Evolutionary conservation across 768 basidiomycete genomes (phyloP), one percentile per base, ranked within the genome.

Genomic region (Boletus pseudopeckii): DNA sequence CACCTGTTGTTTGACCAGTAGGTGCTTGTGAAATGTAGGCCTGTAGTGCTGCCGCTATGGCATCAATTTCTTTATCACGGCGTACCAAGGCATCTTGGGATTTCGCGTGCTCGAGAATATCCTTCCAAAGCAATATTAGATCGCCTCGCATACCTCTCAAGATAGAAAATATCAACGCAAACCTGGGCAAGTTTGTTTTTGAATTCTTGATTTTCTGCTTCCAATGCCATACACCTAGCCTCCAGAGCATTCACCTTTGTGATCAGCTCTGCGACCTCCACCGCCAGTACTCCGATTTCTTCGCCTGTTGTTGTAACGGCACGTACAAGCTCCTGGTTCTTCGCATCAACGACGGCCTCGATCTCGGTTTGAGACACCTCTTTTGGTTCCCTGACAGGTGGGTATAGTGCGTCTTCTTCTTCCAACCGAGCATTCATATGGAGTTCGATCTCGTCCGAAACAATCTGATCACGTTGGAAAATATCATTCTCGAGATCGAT

Each of bases 401-500:
- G 57, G 18, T 65, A 67, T 18, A 71, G 54, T 11, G 49, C 54
- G 5, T 50, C 59, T 37, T 66, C 62, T 36, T 66, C 70, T 42
- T 66, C 59, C 17, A 74, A 39, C 45, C 68, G 66, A 37, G 62
- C 61, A 15, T 64, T 60, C 34, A 75, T 57, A 32, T 56, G 55
- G 52, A 62, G 55, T n/a, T 72, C 67, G 26, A 75, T 62, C 50
- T 71, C 61, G 18, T 64, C 61, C 5, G 63, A 57, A 32, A 74
- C 17, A 33, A 65, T 52, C 24, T 45, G 38, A 49, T 74, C 64
- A 50, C 68, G 70, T 55, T 76, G 75, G 4, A 54, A 60, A 20
- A 76, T 57, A 42, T 71, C 68, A 50, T 76, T 74, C 55, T 72
- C 63, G 24, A 77, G 59, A 18, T 73, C 70, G 24, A 54, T 4